Percentiles rank a stretch among this genome's conserved stretches.
These are phyloP conservation scores for Moricandia moricandioides DNA, from an alignment of 345 rosid species.

Conservation along the genomic window DNA sequence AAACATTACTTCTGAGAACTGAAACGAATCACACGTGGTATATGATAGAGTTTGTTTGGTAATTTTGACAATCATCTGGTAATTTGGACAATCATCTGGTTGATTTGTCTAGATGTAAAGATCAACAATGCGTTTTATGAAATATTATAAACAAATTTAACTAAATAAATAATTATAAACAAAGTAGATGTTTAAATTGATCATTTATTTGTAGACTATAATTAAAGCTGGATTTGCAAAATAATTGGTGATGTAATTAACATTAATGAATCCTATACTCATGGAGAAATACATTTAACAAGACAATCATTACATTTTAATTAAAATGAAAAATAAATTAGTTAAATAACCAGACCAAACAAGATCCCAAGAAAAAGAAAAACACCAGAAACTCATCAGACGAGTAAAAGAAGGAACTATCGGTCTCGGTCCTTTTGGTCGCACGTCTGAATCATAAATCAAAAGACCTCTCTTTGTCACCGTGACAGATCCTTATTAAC, in stretches of 20 bases:
- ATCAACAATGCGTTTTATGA: background rate
- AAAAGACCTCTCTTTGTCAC: slow-evolving; percentile 22
- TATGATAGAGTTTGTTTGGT: background rate
- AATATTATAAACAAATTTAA: background rate
- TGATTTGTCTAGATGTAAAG: background rate
- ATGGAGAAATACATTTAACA: slow-evolving; percentile 7
- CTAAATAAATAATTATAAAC: background rate
- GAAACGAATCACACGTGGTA: background rate
- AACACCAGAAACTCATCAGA: slow-evolving; percentile 21
- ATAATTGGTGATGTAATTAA: background rate
- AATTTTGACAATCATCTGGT: background rate
- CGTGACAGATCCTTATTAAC: slow-evolving; percentile 48
- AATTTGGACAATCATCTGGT: too few species aligned
- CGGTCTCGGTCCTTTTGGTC: slow-evolving; percentile 44
- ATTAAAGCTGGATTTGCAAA: background rate
- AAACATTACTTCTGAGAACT: background rate
- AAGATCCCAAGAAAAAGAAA: slow-evolving; percentile 15
- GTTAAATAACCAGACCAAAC: slow-evolving; percentile 2
- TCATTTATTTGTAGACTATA: background rate
- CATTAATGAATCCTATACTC: slow-evolving; percentile 7
- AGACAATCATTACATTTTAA: slow-evolving; percentile 11
- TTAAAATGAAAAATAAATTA: background rate
- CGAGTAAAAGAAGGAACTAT: slow-evolving; percentile 15
- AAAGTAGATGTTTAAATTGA: background rate
- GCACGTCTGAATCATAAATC: slow-evolving; percentile 42